Evolutionary conservation across 768 basidiomycete genomes (phyloP).

Genomic region (Harrya chromipes): DNA sequence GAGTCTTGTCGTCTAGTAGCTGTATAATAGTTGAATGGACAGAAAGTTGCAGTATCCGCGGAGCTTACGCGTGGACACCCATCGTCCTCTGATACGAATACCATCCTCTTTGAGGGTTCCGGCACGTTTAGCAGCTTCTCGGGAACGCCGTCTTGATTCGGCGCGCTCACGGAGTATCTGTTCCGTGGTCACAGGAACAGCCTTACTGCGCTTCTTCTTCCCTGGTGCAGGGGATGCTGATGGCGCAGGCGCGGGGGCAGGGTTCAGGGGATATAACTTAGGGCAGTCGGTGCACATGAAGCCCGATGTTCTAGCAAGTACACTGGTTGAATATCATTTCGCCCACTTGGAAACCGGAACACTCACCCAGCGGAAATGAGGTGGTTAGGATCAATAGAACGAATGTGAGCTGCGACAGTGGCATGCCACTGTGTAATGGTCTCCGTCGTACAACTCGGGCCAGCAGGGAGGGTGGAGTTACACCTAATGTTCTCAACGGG

Average conservation of each 20-base stretch:
- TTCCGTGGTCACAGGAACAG: conserved; percentile 44
- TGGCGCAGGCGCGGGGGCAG: conserved; percentile 35
- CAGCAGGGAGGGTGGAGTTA: conserved; percentile 48
- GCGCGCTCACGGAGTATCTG: conserved; percentile 48
- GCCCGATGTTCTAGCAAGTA: conserved; percentile 41
- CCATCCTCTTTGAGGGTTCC: conserved; percentile 36
- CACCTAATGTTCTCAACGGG: conserved; percentile 38
- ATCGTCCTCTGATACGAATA: conserved; percentile 55
- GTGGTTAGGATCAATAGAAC: conserved; percentile 56
- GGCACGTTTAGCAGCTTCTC: conserved; percentile 34
- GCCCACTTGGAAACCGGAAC: not conserved
- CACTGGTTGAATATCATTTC: not conserved
- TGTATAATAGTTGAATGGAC: conserved; percentile 18
- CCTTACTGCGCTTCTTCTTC: conserved; percentile 34
- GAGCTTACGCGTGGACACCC: conserved; percentile 51
- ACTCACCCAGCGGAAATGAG: conserved; percentile 60
- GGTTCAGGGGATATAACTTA: conserved; percentile 47
- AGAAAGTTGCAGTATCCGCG: not conserved
- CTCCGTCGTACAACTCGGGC: conserved; percentile 43
- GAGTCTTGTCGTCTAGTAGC: conserved; percentile 48
- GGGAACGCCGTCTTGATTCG: conserved; percentile 44
- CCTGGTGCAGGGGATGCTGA: conserved; percentile 40
- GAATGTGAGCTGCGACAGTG: conserved; percentile 43
- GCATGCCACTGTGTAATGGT: conserved; percentile 59
- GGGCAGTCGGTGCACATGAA: conserved; percentile 56